Base-by-base conservation (phyloP, 2,329 filamentous ascomycete species). In the Cercospora sp. region DNA sequence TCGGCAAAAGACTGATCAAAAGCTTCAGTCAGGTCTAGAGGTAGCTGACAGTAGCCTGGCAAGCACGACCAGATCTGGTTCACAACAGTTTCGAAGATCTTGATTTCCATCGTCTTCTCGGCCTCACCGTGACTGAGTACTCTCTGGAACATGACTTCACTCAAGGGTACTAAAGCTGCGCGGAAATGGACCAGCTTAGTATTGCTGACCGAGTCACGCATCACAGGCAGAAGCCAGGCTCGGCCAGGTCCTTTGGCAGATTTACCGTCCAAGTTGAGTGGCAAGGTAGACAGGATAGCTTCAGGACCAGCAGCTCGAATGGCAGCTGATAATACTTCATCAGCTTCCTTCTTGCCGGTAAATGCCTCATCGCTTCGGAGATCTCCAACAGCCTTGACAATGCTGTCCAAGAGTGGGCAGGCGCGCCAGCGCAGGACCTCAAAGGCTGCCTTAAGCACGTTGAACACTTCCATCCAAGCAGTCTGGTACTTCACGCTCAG, bases 1-100 rank as follows among this genome's bases (percentile, higher is more conserved):
- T 98, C 94, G 0, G 94, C 95, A 78, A 99, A 96, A 16, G 81
- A 79, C 76, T 96, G 92, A 76, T 98, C 93, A 74, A 99, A 96
- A 0, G 92, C 75, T 16, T 79, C 79, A 3, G 69, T 71, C 9
- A 85, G 72, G 67, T 99, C 95, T 39, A 97, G 81, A 1, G 95
- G 94, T 64, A 97, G 83, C 77, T 97, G 93, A 79, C 95, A 98
- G 82, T 97, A 99, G 1, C 95, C 95, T 0, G 95, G 94, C 16
- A 99, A 85, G 62, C 91, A 90, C 0, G 92, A 93, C 95, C 95
- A 99, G 51, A 94, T 94, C 77, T 99, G 95, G 73, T 96, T 91
- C 8, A 99, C 92, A 4, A 99, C 84, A 0, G 95, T 98, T 81
- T 99, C 94, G 78, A 95, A 99, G 67, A 99, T 96, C 84, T 99